These are phyloP conservation scores for Coemansia sp. DNA, from an alignment of 192 early-diverging fungal species.

Conservation along the genomic window DNA sequence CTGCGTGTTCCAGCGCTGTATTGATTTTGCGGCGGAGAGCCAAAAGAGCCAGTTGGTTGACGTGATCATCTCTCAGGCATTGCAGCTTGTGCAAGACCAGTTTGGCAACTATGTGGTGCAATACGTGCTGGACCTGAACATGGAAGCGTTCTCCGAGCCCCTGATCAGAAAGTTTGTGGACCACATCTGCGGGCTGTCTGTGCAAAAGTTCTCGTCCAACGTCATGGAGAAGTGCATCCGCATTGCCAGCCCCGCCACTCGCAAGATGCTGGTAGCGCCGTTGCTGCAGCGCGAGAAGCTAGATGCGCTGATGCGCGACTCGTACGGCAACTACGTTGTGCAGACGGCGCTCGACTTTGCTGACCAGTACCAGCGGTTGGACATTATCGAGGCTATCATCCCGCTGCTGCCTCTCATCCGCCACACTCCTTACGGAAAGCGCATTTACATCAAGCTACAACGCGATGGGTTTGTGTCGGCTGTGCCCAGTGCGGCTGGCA, in stretches of 20 bases:
- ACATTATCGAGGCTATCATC: conserved; percentile 79
- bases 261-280: conserved; percentile 72
- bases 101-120: conserved; percentile 95
- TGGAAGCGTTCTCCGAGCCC: conserved; percentile 67
- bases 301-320: conserved; percentile 82
- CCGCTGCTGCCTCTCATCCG: conserved; percentile 81
- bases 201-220: conserved; percentile 92
- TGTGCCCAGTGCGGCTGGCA: conserved; percentile 47
- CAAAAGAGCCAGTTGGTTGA: conserved; percentile 79
- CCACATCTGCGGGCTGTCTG: conserved; percentile 73
- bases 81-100: conserved; percentile 83
- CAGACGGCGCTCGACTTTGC: conserved; percentile 87
- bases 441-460: conserved; percentile 81
- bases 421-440: conserved; percentile 87
- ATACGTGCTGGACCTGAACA: conserved; percentile 82
- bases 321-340: conserved; percentile 90
- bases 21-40: conserved; percentile 73
- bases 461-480: conserved; percentile 56
- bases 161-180: conserved; percentile 76
- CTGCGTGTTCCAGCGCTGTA: conserved; percentile 89
- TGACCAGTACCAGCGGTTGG: conserved; percentile 67
- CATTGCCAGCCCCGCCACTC: conserved; percentile 70
- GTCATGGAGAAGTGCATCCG: conserved; percentile 95
- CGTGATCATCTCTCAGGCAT: conserved; percentile 73
- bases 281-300: conserved; percentile 73